phyloP scores from a whole-genome alignment of 768 basidiomycete species.

The Termitomyces sp. region DNA sequence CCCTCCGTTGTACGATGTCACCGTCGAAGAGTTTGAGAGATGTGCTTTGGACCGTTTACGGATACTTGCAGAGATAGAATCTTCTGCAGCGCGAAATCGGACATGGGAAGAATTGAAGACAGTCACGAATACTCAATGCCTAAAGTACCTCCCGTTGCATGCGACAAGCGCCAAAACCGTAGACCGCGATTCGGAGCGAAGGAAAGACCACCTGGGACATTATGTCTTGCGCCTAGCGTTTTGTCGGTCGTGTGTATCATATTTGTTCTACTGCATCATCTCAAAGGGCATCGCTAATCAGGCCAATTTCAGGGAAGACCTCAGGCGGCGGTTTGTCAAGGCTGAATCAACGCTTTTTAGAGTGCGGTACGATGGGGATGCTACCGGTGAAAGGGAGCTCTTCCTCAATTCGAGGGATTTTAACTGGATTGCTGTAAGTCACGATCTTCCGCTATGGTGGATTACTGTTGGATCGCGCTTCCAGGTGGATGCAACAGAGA shows the following conservation, averaged over 20 bases:
- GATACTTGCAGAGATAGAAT: constrained; percentile 87
- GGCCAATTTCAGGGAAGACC: constrained; percentile 64
- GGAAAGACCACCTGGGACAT: constrained; percentile 85
- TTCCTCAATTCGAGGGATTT: constrained; percentile 68
- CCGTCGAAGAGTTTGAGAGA: constrained; percentile 92
- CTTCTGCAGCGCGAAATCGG: constrained; percentile 79
- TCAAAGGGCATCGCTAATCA: background rate
- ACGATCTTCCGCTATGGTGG: background rate
- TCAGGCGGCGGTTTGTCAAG: constrained; percentile 82
- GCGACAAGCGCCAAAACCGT: constrained; percentile 43
- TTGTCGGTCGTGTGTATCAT: constrained; percentile 80
- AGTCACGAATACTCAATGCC: constrained; percentile 58
- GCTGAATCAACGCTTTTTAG: constrained; percentile 84
- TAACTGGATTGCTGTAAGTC: constrained; percentile 55
- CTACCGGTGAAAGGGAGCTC: constrained; percentile 44
- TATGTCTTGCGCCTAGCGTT: constrained; percentile 93
- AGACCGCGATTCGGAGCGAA: constrained; percentile 58
- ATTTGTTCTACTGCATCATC: background rate
- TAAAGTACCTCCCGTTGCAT: constrained; percentile 72
- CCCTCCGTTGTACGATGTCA: constrained; percentile 84
- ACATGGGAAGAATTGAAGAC: constrained; percentile 71
- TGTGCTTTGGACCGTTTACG: constrained; percentile 86
- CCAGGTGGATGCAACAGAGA: constrained; percentile 56
- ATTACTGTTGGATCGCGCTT: background rate
- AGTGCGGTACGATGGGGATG: constrained; percentile 70